These are phyloP conservation scores for Aspergillus sp. DNA, from an alignment of 2,329 filamentous ascomycete species.

Conservation along the genomic window DNA sequence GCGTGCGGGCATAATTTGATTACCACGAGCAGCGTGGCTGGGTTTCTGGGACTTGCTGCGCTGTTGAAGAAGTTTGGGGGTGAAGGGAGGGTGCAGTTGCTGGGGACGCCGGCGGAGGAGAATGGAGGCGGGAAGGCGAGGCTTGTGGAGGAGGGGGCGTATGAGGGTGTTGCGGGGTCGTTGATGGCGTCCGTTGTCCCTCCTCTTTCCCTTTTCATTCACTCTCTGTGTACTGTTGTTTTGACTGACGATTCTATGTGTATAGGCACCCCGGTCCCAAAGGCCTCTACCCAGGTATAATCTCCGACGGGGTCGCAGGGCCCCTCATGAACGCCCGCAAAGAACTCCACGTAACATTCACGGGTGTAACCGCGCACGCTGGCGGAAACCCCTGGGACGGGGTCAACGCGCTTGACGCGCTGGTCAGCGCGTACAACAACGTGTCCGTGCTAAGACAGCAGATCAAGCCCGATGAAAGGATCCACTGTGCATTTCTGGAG, in stretches of 20 bases:
- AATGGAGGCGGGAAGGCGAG: slow-evolving; percentile 34
- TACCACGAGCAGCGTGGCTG: slow-evolving; percentile 28
- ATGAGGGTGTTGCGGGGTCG: slow-evolving; percentile 32
- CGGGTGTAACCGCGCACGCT: slow-evolving; percentile 51
- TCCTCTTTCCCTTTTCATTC: no score
- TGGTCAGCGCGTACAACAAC: slow-evolving; percentile 42
- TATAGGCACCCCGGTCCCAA: slow-evolving; percentile 10
- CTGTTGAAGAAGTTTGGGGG: slow-evolving; percentile 38
- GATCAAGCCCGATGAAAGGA: slow-evolving; percentile 45
- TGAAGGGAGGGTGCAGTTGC: slow-evolving; percentile 27
- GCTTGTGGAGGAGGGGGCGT: slow-evolving; percentile 40
- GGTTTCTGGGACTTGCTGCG: slow-evolving; percentile 42
- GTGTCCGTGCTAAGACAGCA: slow-evolving; percentile 52
- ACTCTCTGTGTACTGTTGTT: no score
- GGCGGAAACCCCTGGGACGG: slow-evolving; percentile 54
- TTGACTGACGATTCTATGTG: no score
- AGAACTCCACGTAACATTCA: slow-evolving; percentile 35
- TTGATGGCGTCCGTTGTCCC: slow-evolving; percentile 34
- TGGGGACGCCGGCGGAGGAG: slow-evolving; percentile 37
- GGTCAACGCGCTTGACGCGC: slow-evolving; percentile 53
- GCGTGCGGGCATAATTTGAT: slow-evolving; percentile 38
- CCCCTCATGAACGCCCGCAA: slow-evolving; percentile 28
- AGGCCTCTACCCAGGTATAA: slow-evolving; percentile 18
- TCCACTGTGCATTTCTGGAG: slow-evolving; percentile 50
- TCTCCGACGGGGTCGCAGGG: slow-evolving; percentile 19